phyloP scores from a whole-genome alignment of 148 eudicot species.

The Rhododendron williamsianum region DNA sequence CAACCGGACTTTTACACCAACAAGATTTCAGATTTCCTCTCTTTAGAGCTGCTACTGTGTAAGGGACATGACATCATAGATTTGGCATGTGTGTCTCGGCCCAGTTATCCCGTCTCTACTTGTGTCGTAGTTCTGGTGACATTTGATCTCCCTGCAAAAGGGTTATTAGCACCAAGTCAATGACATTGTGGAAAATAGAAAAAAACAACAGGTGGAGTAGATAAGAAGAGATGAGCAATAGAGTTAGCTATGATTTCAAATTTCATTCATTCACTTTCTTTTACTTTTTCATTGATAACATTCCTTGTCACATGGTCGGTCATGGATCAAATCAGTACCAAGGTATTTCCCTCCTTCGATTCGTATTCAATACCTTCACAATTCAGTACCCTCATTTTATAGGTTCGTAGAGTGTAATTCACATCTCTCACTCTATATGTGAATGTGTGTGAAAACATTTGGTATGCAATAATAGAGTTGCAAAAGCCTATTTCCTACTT shows the following conservation, averaged over 20 bases:
- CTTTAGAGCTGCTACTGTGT: conserved; percentile 78
- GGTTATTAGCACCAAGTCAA: too few relatives aligned
- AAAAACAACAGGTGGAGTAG: too few relatives aligned
- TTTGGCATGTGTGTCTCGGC: neutral
- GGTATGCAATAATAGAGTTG: neutral
- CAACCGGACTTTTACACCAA: conserved; percentile 94
- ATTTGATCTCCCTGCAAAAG: neutral
- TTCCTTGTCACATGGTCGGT: too few relatives aligned
- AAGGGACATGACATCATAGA: conserved; percentile 18
- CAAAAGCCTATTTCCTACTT: neutral
- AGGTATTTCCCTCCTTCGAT: neutral
- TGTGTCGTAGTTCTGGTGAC: neutral
- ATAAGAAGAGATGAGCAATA: too few relatives aligned
- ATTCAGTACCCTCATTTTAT: neutral
- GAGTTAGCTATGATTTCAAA: too few relatives aligned
- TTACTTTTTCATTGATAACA: too few relatives aligned
- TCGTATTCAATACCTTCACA: neutral
- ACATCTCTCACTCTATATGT: neutral
- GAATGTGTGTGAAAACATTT: neutral
- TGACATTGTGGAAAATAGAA: too few relatives aligned
- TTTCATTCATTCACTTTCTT: too few relatives aligned
- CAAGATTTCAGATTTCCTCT: conserved; percentile 87
- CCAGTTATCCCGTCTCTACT: neutral
- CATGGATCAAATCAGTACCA: too few relatives aligned
- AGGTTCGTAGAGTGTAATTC: neutral